A percentile compares a stretch with the other conserved stretches of the same genome.
Evolutionary conservation across 495 filamentous ascomycete species (phyloP).

Genomic region (Hypoxylon intermedium): DNA sequence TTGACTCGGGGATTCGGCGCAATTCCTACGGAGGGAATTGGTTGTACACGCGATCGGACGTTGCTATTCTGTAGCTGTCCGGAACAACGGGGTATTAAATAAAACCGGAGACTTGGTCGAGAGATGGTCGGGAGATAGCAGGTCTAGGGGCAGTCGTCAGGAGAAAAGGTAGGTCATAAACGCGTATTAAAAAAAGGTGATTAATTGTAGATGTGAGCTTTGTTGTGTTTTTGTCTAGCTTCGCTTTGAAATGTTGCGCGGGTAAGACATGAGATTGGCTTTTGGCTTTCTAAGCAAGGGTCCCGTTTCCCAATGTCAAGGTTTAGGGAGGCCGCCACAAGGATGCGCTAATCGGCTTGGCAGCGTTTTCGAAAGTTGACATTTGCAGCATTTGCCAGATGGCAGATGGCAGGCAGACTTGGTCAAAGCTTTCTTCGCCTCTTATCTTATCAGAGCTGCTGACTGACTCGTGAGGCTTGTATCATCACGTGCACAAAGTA

Average conservation of each 20-base stretch:
- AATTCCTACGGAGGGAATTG: background rate
- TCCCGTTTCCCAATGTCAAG: constrained; percentile 15
- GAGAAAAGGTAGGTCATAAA: constrained; percentile 20
- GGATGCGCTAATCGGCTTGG: constrained; percentile 31
- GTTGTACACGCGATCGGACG: constrained; percentile 23
- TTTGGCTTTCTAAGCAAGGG: constrained; percentile 37
- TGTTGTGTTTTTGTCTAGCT: constrained; percentile 12
- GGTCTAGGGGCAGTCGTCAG: constrained; percentile 3
- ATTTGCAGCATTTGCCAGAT: constrained; percentile 27
- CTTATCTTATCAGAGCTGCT: background rate
- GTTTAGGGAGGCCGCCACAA: constrained; percentile 37
- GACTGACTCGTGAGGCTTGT: constrained; percentile 34
- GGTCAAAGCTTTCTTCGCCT: background rate
- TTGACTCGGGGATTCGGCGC: constrained; percentile 9
- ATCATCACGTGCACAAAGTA: no score
- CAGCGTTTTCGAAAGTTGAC: no score
- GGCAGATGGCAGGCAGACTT: constrained; percentile 6
- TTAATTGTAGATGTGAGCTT: constrained; percentile 10
- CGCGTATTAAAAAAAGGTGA: constrained; percentile 10
- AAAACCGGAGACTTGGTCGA: background rate
- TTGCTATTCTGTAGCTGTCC: constrained; percentile 7
- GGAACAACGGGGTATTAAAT: constrained; percentile 14
- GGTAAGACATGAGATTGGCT: no score
- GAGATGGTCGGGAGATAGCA: background rate
- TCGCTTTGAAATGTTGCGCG: constrained; percentile 35